These are phyloP conservation scores for Kazachstania psychrophila DNA, from an alignment of 805 yeast species.

Conservation along the genomic window DNA sequence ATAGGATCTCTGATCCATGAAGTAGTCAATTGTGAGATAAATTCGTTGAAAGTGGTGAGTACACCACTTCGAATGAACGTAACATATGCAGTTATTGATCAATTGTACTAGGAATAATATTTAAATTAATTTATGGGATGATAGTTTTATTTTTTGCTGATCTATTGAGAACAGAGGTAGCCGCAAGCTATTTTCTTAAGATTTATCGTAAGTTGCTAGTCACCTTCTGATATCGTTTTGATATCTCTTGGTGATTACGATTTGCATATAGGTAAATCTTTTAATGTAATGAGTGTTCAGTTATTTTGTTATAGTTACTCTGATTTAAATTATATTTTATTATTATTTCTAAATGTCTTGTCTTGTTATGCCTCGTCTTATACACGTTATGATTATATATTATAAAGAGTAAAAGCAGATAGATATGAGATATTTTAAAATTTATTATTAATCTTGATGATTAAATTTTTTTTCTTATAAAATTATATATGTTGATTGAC, in stretches of 20 bases:
- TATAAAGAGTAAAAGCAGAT: too few species aligned
- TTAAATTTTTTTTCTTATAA: slow-evolving; percentile 1
- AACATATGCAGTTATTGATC: neutral
- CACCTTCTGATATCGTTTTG: slow-evolving; percentile 17
- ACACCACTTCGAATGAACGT: too few species aligned
- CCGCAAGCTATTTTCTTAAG: slow-evolving; percentile 14
- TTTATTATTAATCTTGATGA: slow-evolving; percentile 1
- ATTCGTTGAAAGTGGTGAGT: too few species aligned
- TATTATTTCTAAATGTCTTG: too few species aligned
- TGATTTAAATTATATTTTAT: too few species aligned
- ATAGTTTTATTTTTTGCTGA: slow-evolving; percentile 25
- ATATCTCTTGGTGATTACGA: slow-evolving; percentile 4
- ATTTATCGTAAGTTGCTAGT: slow-evolving; percentile 8
- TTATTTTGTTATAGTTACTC: slow-evolving; percentile 48
- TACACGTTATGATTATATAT: too few species aligned
- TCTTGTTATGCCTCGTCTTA: too few species aligned
- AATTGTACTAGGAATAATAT: neutral
- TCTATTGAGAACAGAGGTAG: slow-evolving; percentile 26
- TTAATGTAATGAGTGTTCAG: slow-evolving; percentile 56
- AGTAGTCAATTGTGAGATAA: too few species aligned
- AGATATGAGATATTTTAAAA: too few species aligned
- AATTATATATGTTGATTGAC: slow-evolving; percentile 1
- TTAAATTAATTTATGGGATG: slow-evolving; percentile 19
- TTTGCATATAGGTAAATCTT: slow-evolving; percentile 22
- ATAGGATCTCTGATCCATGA: too few species aligned